Evolutionary conservation across 495 filamentous ascomycete species (phyloP).

Genomic region (Daldinia loculata): DNA sequence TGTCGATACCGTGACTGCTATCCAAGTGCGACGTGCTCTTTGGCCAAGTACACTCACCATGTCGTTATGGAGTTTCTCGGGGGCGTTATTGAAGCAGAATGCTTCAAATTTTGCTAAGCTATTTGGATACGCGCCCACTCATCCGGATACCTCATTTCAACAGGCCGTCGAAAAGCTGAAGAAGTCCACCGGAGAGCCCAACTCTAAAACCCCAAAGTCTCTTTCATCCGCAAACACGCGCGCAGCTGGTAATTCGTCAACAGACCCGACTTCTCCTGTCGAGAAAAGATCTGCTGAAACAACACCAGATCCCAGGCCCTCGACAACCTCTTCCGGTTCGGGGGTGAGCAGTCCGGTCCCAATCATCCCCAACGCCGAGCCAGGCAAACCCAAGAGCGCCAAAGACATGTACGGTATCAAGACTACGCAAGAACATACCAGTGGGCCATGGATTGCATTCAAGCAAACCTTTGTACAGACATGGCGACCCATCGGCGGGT

Average conservation of each 20-base stretch:
- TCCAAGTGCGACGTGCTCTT: conserved; percentile 45
- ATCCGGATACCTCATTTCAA: conserved; percentile 26
- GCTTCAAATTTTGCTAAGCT: conserved; percentile 37
- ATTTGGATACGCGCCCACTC: conserved; percentile 46
- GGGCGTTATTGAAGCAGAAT: conserved; percentile 44
- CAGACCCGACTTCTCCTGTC: conserved; percentile 24
- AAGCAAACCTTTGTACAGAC: conserved; percentile 58
- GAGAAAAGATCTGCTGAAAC: conserved; percentile 34
- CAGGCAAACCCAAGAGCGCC: conserved; percentile 29
- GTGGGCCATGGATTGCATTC: conserved; percentile 61
- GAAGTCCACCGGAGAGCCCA: conserved; percentile 35
- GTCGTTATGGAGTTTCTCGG: conserved; percentile 49
- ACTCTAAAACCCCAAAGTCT: conserved; percentile 19
- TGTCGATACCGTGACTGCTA: conserved; percentile 45
- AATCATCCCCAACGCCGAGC: conserved; percentile 18
- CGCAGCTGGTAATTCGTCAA: conserved; percentile 31
- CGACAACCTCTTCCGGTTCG: conserved; percentile 40
- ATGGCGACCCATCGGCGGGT: conserved; percentile 50
- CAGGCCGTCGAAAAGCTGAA: conserved; percentile 45
- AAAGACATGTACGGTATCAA: conserved; percentile 51
- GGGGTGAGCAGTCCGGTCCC: conserved; percentile 41
- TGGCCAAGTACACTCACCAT: conserved; percentile 49
- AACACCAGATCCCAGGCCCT: conserved; percentile 32
- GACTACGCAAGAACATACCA: conserved; percentile 43
- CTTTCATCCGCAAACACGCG: conserved; percentile 26